Conservation (phyloP, 2,329 filamentous ascomycete genomes). For the Fusarium nygamai region DNA sequence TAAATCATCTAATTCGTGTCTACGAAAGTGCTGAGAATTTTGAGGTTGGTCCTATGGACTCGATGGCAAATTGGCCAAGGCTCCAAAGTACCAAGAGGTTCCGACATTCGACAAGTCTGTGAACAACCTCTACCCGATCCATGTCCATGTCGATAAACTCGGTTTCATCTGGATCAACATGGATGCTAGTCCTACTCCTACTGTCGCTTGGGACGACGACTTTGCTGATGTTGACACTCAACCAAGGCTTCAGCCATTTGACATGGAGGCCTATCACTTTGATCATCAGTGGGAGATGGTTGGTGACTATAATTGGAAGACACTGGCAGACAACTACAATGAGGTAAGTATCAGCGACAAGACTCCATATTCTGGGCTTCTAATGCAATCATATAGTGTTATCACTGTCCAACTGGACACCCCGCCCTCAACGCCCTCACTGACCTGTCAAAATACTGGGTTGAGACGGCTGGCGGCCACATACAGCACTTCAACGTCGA, state of each 20-base stretch:
- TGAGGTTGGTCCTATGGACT: background rate
- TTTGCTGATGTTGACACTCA: constrained; percentile 58
- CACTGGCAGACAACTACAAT: constrained; percentile 70
- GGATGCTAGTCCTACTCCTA: background rate
- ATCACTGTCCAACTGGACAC: constrained; percentile 68
- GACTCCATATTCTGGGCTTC: too few species aligned
- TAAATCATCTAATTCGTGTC: fast-evolving
- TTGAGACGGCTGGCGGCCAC: constrained; percentile 57
- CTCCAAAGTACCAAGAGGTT: background rate
- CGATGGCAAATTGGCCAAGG: background rate
- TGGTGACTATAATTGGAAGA: constrained; percentile 68
- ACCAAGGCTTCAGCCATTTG: constrained; percentile 53
- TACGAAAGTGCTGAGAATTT: fast-evolving
- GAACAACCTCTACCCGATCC: background rate
- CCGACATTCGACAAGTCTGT: background rate
- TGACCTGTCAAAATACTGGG: constrained; percentile 58
- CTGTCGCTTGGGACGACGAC: constrained; percentile 60
- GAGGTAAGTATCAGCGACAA: constrained; percentile 46
- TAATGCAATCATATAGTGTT: too few species aligned
- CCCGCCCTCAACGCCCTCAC: constrained; percentile 58
- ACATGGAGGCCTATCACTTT: constrained; percentile 62
- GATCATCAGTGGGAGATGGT: constrained; percentile 66
- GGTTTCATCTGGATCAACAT: background rate
- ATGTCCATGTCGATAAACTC: background rate
- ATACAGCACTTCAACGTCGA: constrained; percentile 59